These are phyloP conservation scores for Elaeis oleifera DNA, from an alignment of 202 grass and related monocot species.

Conservation along the genomic window DNA sequence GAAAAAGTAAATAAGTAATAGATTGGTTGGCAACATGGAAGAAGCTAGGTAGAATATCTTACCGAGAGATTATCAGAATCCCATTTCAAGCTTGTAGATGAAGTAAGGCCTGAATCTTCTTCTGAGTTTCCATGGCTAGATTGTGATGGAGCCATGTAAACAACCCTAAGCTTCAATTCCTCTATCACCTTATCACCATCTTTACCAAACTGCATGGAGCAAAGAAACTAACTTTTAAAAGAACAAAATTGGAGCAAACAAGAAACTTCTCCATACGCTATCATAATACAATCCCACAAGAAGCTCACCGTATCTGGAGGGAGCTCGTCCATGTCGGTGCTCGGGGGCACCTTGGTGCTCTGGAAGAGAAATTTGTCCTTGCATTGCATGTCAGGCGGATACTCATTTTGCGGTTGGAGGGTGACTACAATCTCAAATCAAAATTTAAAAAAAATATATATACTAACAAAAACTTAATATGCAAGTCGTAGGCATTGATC, in stretches of 20 bases:
- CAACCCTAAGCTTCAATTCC: constrained; percentile 87
- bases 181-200: constrained; percentile 74
- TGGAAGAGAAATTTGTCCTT: constrained; percentile 99
- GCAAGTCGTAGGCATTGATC: no score
- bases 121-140: constrained; percentile 30
- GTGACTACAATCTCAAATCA: constrained; percentile 37
- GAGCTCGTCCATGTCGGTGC: constrained; percentile 74
- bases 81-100: constrained; percentile 7
- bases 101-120: constrained; percentile 58
- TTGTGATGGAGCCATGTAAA: constrained; percentile 44
- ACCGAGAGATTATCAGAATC: constrained; percentile 49
- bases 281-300: constrained; percentile 8
- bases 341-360: constrained; percentile 70
- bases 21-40: no score
- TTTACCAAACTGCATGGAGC: constrained; percentile 70
- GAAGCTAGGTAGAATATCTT: constrained; percentile 7
- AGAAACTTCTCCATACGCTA: not conserved
- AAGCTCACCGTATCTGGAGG: constrained; percentile 69
- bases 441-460: no score
- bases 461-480: no score
- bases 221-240: not conserved
- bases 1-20: no score
- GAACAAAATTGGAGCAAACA: not conserved
- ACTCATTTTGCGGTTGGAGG: constrained; percentile 82
- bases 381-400: constrained; percentile 72